A percentile compares a stretch with the other conserved stretches of the same genome.
phyloP scores from a whole-genome alignment of 768 basidiomycete genomes.

The Mycena capillaripes region DNA sequence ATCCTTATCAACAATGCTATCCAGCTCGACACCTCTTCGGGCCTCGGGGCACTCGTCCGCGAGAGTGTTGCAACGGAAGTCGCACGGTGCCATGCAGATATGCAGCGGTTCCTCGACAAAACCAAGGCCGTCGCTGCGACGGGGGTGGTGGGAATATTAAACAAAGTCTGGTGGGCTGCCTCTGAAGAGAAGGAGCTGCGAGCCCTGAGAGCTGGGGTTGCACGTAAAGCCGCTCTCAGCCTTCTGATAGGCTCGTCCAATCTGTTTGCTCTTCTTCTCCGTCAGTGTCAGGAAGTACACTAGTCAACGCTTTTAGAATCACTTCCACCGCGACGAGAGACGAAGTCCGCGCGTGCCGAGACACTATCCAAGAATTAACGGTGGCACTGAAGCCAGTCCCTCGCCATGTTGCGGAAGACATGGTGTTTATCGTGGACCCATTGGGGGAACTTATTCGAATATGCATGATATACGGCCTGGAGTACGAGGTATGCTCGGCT shows the following conservation, averaged over 20 bases:
- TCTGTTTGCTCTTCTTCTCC: neutral
- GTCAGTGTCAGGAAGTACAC: neutral
- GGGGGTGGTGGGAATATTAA: neutral
- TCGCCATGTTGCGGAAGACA: constrained; percentile 8
- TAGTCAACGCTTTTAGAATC: neutral
- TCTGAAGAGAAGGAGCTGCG: constrained; percentile 10
- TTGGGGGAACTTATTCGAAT: constrained; percentile 8
- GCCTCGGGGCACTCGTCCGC: neutral
- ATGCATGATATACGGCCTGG: constrained; percentile 13
- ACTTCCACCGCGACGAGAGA: constrained; percentile 14
- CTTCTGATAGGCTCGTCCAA: constrained; percentile 16
- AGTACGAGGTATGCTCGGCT: neutral
- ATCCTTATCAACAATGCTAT: constrained; percentile 16
- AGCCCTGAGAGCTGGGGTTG: neutral
- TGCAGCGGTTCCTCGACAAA: constrained; percentile 13
- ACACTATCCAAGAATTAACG: constrained; percentile 11
- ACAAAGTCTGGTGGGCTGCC: constrained; percentile 11
- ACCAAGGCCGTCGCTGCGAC: neutral
- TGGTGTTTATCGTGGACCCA: constrained; percentile 15
- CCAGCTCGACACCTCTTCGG: constrained; percentile 10
- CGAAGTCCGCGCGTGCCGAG: constrained; percentile 1
- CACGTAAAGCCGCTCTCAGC: constrained; percentile 1
- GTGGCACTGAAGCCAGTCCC: constrained; percentile 5
- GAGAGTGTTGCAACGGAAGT: neutral
- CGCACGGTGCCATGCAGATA: neutral